Base-by-base conservation (phyloP, 2,329 filamentous ascomycete species). In the Penicillium corylophilum region DNA sequence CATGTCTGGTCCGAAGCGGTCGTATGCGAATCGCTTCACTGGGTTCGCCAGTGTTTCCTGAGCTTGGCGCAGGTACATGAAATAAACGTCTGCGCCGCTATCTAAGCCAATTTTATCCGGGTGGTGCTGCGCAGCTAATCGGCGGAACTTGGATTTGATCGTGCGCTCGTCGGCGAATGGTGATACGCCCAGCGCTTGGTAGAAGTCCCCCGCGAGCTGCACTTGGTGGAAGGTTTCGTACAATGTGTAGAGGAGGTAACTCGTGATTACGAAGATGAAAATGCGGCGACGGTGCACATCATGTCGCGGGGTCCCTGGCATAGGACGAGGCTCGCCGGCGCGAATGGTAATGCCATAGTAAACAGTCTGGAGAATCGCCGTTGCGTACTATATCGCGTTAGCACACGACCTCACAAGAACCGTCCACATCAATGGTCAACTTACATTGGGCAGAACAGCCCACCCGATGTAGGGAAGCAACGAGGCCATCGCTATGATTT, bases 301-400 rank as follows among this genome's bases (percentile, higher is more conserved):
- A 70, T 83, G 89, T 59, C 85, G 85, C 2, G 84, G 79, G 79
- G 70, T 89, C 83, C 31, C 88, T 83, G 60, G 75, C 51, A 75
- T 82, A 1, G 88, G 93, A 53, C 88, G 89, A 13, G 89, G 88
- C 56, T 91, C 86, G 66, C 94, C 94, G 42, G 91, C 94, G 60
- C 92, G 90, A 69, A 96, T 93, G 49, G 89, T 89, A 61, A 97
- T 75, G 64, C 86, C 81, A 76, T 97, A 99, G 76, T 91, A 94
- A 62, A 95, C 78, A 56, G 81, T 81, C 71, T 97, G 93, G 5
- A 88, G 70, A 77, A 87, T 89, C 57, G 83, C 83, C 33, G 90
- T 92, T 44, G 85, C 87, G 62, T 93, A 83, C 89, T 95, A 44
- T 46, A 24, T 5, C 16, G 39, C 10, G 39, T 41, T 24, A 22